Percentiles rank a stretch among this genome's conserved stretches.
Evolutionary conservation across 1,284 basidiomycete genomes (phyloP).

Genomic region (Rhodotorula sp.): DNA sequence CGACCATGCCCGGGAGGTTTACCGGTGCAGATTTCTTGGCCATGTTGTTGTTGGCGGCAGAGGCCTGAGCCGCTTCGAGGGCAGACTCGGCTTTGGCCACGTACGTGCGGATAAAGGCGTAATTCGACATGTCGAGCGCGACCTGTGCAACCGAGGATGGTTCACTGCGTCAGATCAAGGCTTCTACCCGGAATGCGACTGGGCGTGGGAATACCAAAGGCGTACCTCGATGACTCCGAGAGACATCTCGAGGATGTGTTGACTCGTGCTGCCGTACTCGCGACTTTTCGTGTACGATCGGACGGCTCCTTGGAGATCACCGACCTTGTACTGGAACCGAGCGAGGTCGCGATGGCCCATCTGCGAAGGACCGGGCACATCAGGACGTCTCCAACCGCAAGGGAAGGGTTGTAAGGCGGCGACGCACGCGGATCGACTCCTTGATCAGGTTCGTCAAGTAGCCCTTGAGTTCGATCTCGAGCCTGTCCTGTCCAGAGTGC

Average conservation of each 20-base stretch:
- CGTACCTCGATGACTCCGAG: constrained; percentile 70
- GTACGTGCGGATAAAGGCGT: constrained; percentile 75
- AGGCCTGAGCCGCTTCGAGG: constrained; percentile 61
- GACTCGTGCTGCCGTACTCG: constrained; percentile 78
- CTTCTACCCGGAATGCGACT: not conserved
- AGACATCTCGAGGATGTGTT: constrained; percentile 82
- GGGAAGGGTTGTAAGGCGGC: not conserved
- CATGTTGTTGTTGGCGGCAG: constrained; percentile 27
- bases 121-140: constrained; percentile 76
- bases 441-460: constrained; percentile 90
- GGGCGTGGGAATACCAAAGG: not conserved
- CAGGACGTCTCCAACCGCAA: constrained; percentile 1
- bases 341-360: constrained; percentile 84
- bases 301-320: constrained; percentile 66
- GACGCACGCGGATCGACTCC: constrained; percentile 79
- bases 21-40: constrained; percentile 38
- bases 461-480: constrained; percentile 84
- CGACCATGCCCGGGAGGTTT: constrained; percentile 43
- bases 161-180: too few species aligned
- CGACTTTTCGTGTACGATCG: constrained; percentile 78
- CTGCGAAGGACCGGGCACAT: constrained; percentile 47
- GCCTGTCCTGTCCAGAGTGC: constrained; percentile 63
- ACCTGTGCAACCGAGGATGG: constrained; percentile 54
- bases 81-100: constrained; percentile 87
- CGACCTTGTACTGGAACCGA: constrained; percentile 65